A percentile compares a stretch with the other conserved stretches of the same genome.
phyloP scores from a whole-genome alignment of 345 rosid species.

The Brassica nigra region DNA sequence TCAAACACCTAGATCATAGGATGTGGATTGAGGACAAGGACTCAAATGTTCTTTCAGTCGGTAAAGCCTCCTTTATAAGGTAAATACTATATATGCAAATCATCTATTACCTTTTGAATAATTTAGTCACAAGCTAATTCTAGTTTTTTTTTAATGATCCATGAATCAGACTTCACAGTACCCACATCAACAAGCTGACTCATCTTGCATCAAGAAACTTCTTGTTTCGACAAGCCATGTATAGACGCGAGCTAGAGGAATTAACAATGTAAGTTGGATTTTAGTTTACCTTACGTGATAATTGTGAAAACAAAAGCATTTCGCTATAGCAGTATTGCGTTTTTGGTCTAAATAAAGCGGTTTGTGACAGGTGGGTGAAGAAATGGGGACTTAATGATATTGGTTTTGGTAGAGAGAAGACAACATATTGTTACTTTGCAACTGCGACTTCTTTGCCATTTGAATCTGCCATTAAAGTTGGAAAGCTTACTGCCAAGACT shows the following conservation, averaged over 20 bases:
- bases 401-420: conserved; percentile 71
- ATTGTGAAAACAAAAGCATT: not conserved
- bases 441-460: conserved; percentile 43
- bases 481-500: conserved; percentile 49
- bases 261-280: conserved; percentile 45
- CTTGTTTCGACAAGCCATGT: conserved; percentile 48
- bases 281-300: not conserved
- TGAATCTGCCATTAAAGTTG: conserved; percentile 31
- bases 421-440: conserved; percentile 64
- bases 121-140: not conserved
- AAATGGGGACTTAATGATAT: conserved; percentile 51
- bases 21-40: conserved; percentile 59
- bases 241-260: conserved; percentile 50
- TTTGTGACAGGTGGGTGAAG: conserved; percentile 54
- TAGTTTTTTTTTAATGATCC: not conserved
- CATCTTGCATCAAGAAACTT: conserved; percentile 51
- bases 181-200: conserved; percentile 34
- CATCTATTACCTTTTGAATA: not conserved
- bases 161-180: conserved; percentile 46
- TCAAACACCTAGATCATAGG: conserved; percentile 65
- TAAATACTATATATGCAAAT: conserved; percentile 4
- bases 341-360: not conserved
- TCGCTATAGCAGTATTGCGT: not conserved
- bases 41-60: conserved; percentile 48
- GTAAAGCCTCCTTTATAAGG: conserved; percentile 56